Conservation (phyloP, 345 rosid genomes). For the Turritis glabra region DNA sequence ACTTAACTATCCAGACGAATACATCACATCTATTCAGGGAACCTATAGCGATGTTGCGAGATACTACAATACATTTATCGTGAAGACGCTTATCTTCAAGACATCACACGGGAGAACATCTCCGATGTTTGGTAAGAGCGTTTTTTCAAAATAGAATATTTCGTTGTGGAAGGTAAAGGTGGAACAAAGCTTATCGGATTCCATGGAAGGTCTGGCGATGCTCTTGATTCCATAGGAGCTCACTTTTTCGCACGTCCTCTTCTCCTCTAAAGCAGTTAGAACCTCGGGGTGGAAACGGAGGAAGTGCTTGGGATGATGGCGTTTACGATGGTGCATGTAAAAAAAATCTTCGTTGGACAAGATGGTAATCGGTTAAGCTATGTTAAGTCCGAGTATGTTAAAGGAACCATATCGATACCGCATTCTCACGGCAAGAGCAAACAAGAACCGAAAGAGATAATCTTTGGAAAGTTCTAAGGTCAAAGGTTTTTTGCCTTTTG, state of each 20-base stretch:
- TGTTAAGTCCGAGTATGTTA: slow-evolving; percentile 17
- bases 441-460: slow-evolving; percentile 7
- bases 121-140: slow-evolving; percentile 10
- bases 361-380: background rate
- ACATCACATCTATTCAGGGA: slow-evolving; percentile 13
- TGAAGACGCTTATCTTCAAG: too few relatives aligned
- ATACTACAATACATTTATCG: too few relatives aligned
- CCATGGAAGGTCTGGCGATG: slow-evolving; percentile 17
- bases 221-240: slow-evolving; percentile 20
- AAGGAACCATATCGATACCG: background rate
- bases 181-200: slow-evolving; percentile 27
- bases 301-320: slow-evolving; percentile 31
- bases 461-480: background rate
- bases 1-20: slow-evolving; percentile 28
- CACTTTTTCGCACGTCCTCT: background rate
- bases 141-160: background rate
- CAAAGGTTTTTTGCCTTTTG: too few relatives aligned
- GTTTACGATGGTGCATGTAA: slow-evolving; percentile 19
- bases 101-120: too few relatives aligned
- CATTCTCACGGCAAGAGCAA: slow-evolving; percentile 7
- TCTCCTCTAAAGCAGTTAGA: background rate
- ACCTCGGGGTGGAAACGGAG: slow-evolving; percentile 6
- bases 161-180: slow-evolving; percentile 9
- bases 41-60: too few relatives aligned
- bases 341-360: background rate